Conservation (phyloP, 352 stramenopile genomes). For the Globisporangium megalacanthum region DNA sequence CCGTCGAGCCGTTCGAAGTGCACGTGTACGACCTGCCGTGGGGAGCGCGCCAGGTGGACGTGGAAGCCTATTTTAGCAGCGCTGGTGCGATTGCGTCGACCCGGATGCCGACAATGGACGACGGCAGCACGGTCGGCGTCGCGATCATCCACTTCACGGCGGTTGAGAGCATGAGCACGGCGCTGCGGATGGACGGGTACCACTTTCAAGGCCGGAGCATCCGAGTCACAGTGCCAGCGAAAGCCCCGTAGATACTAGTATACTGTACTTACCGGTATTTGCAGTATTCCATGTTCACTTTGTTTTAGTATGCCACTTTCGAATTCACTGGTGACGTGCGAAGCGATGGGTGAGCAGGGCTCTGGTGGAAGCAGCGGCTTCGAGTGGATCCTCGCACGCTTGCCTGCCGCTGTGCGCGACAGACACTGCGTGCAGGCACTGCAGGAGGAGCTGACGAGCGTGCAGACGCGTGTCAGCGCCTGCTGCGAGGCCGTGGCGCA, state of each 20-base stretch:
- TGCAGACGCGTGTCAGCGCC: constrained; percentile 14
- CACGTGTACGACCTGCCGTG: constrained; percentile 67
- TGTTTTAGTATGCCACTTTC: no score
- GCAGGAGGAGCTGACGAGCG: constrained; percentile 14
- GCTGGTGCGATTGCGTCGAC: constrained; percentile 43
- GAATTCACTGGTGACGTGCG: no score
- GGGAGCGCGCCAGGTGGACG: constrained; percentile 37
- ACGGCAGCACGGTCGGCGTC: constrained; percentile 62
- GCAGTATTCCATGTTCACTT: no score
- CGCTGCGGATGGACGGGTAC: constrained; percentile 62
- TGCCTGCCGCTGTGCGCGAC: constrained; percentile 15
- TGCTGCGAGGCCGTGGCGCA: constrained; percentile 23
- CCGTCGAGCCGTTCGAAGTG: constrained; percentile 30
- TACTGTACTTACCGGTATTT: no score
- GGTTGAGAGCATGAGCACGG: constrained; percentile 41
- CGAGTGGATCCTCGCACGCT: constrained; percentile 20
- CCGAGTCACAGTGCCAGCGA: constrained; percentile 28
- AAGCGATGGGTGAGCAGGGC: constrained; percentile 2
- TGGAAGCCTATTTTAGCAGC: constrained; percentile 62
- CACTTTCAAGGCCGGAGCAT: constrained; percentile 68
- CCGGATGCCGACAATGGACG: constrained; percentile 66
- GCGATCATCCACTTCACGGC: constrained; percentile 53
- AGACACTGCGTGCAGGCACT: constrained; percentile 23
- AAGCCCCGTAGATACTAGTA: no score
- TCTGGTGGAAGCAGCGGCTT: constrained; percentile 15